phyloP scores from a whole-genome alignment of 768 basidiomycete species.

The Boletus speciosus region DNA sequence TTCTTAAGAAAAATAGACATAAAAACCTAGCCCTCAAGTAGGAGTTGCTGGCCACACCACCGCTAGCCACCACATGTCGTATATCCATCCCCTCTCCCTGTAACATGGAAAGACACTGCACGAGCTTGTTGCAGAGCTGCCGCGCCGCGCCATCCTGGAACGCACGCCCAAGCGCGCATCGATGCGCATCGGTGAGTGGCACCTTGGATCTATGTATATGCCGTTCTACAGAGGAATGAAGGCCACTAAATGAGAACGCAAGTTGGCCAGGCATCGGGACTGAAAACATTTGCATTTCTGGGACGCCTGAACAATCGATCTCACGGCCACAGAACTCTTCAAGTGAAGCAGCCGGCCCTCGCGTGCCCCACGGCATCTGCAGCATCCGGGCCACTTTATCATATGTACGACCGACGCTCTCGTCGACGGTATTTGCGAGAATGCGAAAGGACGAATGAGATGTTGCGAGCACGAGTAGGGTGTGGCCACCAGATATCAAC shows the following conservation, averaged over 20 bases:
- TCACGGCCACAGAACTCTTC: constrained; percentile 59
- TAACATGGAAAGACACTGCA: constrained; percentile 32
- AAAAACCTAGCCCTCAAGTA: constrained; percentile 63
- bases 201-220: constrained; percentile 43
- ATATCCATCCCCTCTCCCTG: constrained; percentile 48
- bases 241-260: constrained; percentile 74
- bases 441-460: constrained; percentile 58
- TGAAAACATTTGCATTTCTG: constrained; percentile 39
- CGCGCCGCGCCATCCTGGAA: constrained; percentile 72
- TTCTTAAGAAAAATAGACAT: not conserved
- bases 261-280: constrained; percentile 51
- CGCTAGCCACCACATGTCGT: constrained; percentile 73
- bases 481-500: constrained; percentile 93
- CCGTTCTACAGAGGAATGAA: constrained; percentile 69
- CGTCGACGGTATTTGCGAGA: constrained; percentile 72
- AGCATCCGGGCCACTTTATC: constrained; percentile 81
- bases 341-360: constrained; percentile 77
- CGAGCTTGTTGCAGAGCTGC: constrained; percentile 75
- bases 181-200: constrained; percentile 25
- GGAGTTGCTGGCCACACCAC: constrained; percentile 89
- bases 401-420: constrained; percentile 73
- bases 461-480: constrained; percentile 73
- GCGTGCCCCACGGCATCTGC: constrained; percentile 54
- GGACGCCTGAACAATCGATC: constrained; percentile 17
- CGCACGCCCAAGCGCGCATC: constrained; percentile 52